These are phyloP conservation scores for Coemansia sp. DNA, from an alignment of 192 early-diverging fungal genomes.

Conservation along the genomic window DNA sequence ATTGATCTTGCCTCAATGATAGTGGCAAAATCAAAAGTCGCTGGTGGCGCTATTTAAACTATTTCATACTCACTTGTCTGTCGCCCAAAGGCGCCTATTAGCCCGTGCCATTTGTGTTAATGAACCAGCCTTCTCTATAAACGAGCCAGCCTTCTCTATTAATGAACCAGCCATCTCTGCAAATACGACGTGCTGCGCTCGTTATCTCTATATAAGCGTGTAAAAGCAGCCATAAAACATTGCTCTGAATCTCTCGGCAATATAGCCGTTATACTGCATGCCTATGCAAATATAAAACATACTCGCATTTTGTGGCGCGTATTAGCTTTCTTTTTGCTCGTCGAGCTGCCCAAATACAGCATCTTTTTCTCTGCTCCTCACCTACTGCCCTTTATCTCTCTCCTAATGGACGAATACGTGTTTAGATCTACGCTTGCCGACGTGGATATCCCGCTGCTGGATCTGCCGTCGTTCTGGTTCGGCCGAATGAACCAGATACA, in stretches of 20 bases:
- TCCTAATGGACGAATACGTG: constrained; percentile 5
- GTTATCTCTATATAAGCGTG: no score
- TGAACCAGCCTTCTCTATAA: no score
- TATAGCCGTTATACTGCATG: not conserved
- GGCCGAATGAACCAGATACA: constrained; percentile 10
- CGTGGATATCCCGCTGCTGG: constrained; percentile 27
- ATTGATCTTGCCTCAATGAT: no score
- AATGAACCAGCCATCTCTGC: no score
- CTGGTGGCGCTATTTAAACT: not conserved
- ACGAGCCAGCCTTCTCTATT: no score
- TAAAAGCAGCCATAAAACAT: no score
- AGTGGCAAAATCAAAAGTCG: no score
- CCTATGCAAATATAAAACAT: not conserved
- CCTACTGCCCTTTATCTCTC: not conserved
- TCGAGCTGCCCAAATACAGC: constrained; percentile 36
- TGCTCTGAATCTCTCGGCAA: no score
- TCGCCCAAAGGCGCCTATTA: no score
- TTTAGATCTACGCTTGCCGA: constrained; percentile 28
- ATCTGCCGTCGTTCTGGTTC: constrained; percentile 49
- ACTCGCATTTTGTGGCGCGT: constrained; percentile 7
- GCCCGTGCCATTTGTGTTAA: no score
- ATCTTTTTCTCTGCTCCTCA: constrained; percentile 5
- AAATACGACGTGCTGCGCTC: no score
- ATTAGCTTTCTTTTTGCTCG: constrained; percentile 32
- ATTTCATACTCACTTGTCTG: not conserved